phyloP scores from a whole-genome alignment of 2,329 filamentous ascomycete genomes.

The Epichloe baconii region DNA sequence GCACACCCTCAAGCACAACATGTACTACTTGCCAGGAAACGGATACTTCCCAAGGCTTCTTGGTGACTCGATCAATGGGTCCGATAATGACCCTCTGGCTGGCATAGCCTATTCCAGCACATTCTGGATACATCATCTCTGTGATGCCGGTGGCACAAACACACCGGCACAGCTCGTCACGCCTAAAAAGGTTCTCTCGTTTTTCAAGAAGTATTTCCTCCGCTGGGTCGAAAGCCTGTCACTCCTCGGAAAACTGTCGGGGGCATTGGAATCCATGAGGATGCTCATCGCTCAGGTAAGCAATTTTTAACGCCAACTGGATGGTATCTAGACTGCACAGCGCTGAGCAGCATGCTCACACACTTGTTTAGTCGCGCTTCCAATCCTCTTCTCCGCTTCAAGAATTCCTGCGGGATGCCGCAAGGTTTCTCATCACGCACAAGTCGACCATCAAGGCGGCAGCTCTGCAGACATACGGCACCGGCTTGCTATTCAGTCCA shows the following conservation, averaged over 20 bases:
- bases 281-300: constrained; percentile 5
- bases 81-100: constrained; percentile 9
- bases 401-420: constrained; percentile 16
- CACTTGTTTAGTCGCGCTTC: neutral
- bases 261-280: constrained; percentile 4
- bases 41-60: constrained; percentile 13
- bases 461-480: constrained; percentile 21
- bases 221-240: constrained; percentile 10
- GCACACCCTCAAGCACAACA: constrained; percentile 20
- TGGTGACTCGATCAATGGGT: constrained; percentile 3
- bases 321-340: neutral
- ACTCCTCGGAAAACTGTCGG: constrained; percentile 7
- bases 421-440: constrained; percentile 14
- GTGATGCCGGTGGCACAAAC: neutral
- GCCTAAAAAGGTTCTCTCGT: constrained; percentile 10
- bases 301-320: neutral
- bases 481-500: constrained; percentile 20
- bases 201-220: constrained; percentile 8
- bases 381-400: constrained; percentile 5
- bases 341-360: neutral
- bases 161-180: constrained; percentile 5
- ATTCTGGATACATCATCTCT: constrained; percentile 22
- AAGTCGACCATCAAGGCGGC: constrained; percentile 14
- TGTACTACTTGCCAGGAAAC: constrained; percentile 18
- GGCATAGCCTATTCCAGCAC: constrained; percentile 16